Evolutionary conservation across 768 basidiomycete species (phyloP).

Genomic region (Pisolithus albus): DNA sequence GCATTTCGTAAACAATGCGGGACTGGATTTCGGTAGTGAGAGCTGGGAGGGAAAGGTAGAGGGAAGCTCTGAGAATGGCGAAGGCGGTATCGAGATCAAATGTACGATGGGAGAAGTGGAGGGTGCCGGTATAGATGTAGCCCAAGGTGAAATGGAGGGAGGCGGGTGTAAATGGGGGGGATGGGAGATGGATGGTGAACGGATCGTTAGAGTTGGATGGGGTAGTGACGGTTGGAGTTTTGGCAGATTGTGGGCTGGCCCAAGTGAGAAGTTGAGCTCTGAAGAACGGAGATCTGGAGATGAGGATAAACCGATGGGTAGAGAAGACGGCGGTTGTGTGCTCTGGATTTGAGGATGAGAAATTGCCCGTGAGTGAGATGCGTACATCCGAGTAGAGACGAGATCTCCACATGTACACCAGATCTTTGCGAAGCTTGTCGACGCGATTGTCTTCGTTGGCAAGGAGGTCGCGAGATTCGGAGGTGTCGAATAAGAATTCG

Average conservation of each 20-base stretch:
- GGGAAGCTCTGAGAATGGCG: slow-evolving; percentile 76
- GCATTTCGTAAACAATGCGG: slow-evolving; percentile 80
- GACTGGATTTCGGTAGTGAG: slow-evolving; percentile 78
- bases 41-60: slow-evolving; percentile 68
- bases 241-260: slow-evolving; percentile 29
- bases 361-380: slow-evolving; percentile 67
- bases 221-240: slow-evolving; percentile 24
- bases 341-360: slow-evolving; percentile 57
- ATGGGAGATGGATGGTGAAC: slow-evolving; percentile 65
- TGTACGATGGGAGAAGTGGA: slow-evolving; percentile 85
- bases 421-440: slow-evolving; percentile 86
- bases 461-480: slow-evolving; percentile 36
- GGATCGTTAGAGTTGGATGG: slow-evolving; percentile 34
- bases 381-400: slow-evolving; percentile 90
- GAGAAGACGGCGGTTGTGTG: slow-evolving; percentile 79
- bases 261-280: slow-evolving; percentile 70
- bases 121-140: slow-evolving; percentile 91
- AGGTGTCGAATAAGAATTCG: slow-evolving; percentile 74
- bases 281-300: slow-evolving; percentile 86
- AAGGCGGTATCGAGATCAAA: slow-evolving; percentile 93
- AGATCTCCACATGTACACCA: slow-evolving; percentile 96
- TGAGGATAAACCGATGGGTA: slow-evolving; percentile 88
- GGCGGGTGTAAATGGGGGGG: slow-evolving; percentile 91
- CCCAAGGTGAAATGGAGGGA: slow-evolving; percentile 91
- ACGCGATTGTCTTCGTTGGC: slow-evolving; percentile 52